These are phyloP conservation scores for Candida sakaeoensis DNA, from an alignment of 805 yeast species.

Conservation along the genomic window DNA sequence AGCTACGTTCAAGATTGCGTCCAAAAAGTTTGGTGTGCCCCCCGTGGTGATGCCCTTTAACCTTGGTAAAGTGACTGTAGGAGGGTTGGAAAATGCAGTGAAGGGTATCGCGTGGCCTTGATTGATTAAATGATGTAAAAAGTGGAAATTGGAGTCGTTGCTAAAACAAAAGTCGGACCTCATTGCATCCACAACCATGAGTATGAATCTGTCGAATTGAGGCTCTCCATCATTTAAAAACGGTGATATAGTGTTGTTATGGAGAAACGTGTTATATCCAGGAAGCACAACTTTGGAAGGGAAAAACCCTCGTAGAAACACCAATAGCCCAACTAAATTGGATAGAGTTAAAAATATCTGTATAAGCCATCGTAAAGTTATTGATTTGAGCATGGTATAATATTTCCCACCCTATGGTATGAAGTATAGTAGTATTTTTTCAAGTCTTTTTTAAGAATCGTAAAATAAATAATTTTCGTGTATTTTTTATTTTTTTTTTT, in stretches of 20 bases:
- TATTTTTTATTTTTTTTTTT: too few species aligned
- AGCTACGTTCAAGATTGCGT: conserved; percentile 90
- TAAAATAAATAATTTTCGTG: neutral
- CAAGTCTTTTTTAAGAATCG: neutral
- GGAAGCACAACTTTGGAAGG: conserved; percentile 80
- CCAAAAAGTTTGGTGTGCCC: conserved; percentile 88
- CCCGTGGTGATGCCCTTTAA: conserved; percentile 93
- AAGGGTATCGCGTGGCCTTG: conserved; percentile 76
- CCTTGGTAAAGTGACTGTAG: conserved; percentile 94
- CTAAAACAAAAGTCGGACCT: conserved; percentile 83
- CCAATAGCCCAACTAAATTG: conserved; percentile 45
- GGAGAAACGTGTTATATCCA: conserved; percentile 44
- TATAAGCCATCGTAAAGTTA: conserved; percentile 15
- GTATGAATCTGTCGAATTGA: conserved; percentile 62
- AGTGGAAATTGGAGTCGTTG: conserved; percentile 57
- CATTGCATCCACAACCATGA: conserved; percentile 91
- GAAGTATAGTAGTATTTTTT: neutral
- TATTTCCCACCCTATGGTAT: neutral
- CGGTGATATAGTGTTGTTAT: conserved; percentile 13
- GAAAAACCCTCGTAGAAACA: conserved; percentile 82
- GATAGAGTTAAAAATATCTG: conserved; percentile 9
- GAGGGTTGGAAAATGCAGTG: conserved; percentile 91
- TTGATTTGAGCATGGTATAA: conserved; percentile 7
- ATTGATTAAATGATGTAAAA: conserved; percentile 61
- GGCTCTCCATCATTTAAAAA: conserved; percentile 24